Base-by-base conservation (phyloP, 1,284 basidiomycete genomes). In the Volvariella volvacea region DNA sequence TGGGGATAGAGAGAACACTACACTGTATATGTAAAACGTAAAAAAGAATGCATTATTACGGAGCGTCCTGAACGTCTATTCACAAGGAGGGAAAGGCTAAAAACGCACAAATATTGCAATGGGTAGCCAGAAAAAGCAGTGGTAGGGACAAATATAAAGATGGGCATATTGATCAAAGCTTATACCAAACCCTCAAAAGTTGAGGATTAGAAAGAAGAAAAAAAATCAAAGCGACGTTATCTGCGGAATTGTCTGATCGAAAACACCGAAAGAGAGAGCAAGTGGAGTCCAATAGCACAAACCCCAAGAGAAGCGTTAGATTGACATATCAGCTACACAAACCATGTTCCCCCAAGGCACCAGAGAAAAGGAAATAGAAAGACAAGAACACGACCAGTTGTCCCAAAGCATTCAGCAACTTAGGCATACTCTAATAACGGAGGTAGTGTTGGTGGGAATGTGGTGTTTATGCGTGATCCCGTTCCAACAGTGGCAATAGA, bases 161-260 rank as follows among this genome's bases (percentile, higher is more conserved):
- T 6, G 25, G 25, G 12, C 25, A 28, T 28, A 28, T 28, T 28
- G n/a, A n/a, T 28, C 25, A 28, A 28, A 28, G 25, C 25, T 12
- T 6, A 28, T 28, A 28, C 12, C 6, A 28, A 28, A 28, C 46
- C 19, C 38, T 49, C 49, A 48, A 54, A 48, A 52, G 56, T 54
- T 45, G 54, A 50, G 54, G 41, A 51, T n/a, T n/a, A 49, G 38
- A 44, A 52, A 53, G 52, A 48, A 39, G 41, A 46, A 47, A 47
- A 50, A n/a, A 53, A 47, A 51, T 47, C 50, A 52, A 55, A 45
- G 44, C 52, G 50, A 39, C 48, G 43, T 39, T 43, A 39, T 50
- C 46, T 54, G 47, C 49, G 49, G 31, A 44, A 50, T 46, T 38
- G 49, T 49, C 51, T 54, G 50, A 56, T 36, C 43, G 50, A 53